These are phyloP conservation scores for Trichoderma brevicompactum DNA, from an alignment of 2,329 filamentous ascomycete genomes.

Conservation along the genomic window DNA sequence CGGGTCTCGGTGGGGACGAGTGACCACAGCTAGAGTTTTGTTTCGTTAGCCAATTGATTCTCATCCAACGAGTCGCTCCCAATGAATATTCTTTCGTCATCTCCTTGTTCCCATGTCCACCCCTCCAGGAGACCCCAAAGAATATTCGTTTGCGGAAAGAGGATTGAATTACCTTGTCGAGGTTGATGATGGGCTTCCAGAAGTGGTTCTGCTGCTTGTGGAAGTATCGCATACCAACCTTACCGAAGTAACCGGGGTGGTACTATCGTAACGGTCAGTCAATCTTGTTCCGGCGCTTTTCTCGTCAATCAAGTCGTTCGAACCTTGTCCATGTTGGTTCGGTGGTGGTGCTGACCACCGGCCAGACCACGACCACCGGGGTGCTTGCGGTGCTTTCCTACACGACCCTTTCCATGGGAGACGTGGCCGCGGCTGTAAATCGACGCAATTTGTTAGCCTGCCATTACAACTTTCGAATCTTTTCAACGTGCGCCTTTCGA, in stretches of 20 bases:
- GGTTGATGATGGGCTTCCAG: constrained; percentile 99
- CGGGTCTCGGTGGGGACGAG: constrained; percentile 92
- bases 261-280: constrained; percentile 58
- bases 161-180: constrained; percentile 78
- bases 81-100: neutral
- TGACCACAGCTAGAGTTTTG: constrained; percentile 75
- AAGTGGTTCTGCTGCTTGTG: constrained; percentile 94
- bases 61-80: neutral
- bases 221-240: constrained; percentile 95
- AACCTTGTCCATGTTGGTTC: constrained; percentile 71
- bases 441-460: constrained; percentile 34
- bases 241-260: constrained; percentile 99
- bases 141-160: constrained; percentile 21
- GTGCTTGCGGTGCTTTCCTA: constrained; percentile 98
- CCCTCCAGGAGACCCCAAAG: neutral
- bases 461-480: constrained; percentile 20
- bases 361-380: constrained; percentile 83
- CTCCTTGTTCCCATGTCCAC: neutral
- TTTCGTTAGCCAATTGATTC: constrained; percentile 37
- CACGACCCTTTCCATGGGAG: constrained; percentile 95
- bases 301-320: constrained; percentile 53
- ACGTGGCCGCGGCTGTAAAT: constrained; percentile 86
- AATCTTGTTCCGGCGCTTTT: constrained; percentile 23
- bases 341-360: constrained; percentile 94
- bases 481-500: constrained; percentile 22